Evolutionary conservation across 2,329 filamentous ascomycete genomes (phyloP).

Genomic region (Furcasterigmium sp.): DNA sequence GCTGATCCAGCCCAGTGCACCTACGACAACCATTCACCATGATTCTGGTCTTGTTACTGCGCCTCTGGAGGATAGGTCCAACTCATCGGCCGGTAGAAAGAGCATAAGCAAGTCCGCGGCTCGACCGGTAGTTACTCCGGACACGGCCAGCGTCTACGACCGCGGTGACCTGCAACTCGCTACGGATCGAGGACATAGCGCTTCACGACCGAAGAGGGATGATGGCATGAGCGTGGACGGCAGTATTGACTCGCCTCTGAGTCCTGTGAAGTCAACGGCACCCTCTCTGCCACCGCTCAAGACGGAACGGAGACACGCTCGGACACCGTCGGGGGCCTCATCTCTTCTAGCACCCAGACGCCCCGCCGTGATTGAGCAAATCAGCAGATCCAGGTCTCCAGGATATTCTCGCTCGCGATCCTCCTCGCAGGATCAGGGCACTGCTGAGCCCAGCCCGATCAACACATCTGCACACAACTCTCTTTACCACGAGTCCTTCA

Average conservation of each 20-base stretch:
- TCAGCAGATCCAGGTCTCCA: conserved; percentile 40
- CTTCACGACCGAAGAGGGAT: conserved; percentile 29
- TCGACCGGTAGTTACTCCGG: conserved; percentile 25
- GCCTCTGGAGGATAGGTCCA: conserved; percentile 37
- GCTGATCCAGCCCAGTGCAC: neutral
- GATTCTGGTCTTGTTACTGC: conserved; percentile 37
- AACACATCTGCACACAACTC: conserved; percentile 55
- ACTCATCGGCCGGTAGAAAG: conserved; percentile 28
- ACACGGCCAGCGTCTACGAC: conserved; percentile 34
- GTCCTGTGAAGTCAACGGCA: conserved; percentile 30
- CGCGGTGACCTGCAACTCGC: conserved; percentile 27
- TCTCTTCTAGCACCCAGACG: conserved; percentile 32
- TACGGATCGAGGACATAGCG: conserved; percentile 18
- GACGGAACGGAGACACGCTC: conserved; percentile 21
- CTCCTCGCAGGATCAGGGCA: conserved; percentile 53
- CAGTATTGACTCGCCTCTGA: conserved; percentile 36
- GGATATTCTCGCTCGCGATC: conserved; percentile 45
- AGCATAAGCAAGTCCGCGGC: conserved; percentile 39
- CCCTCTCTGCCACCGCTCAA: conserved; percentile 28
- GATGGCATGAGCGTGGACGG: conserved; percentile 40
- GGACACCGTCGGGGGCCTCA: conserved; percentile 26
- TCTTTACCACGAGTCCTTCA: conserved; percentile 52
- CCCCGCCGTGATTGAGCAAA: conserved; percentile 51
- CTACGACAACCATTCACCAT: conserved; percentile 42
- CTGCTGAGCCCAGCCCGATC: conserved; percentile 50